Evolutionary conservation across 2,329 filamentous ascomycete genomes (phyloP).

Genomic region (Penicillium sp.): DNA sequence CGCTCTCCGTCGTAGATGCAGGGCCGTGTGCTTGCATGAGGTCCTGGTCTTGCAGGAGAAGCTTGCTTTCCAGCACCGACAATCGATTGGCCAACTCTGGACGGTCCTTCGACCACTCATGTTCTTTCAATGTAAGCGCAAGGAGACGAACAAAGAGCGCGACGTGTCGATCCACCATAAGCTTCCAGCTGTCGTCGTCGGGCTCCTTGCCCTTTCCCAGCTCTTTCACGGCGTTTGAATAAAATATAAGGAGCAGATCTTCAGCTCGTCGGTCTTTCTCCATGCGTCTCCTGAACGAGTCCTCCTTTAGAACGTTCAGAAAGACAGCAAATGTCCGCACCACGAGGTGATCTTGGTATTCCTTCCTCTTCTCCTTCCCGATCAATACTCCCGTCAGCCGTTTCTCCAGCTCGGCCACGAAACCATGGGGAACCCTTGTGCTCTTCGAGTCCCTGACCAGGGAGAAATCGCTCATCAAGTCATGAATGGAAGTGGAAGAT

Average conservation of each 20-base stretch:
- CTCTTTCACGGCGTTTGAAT: slow-evolving; percentile 88
- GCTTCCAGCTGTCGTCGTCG: slow-evolving; percentile 84
- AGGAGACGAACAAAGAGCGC: slow-evolving; percentile 90
- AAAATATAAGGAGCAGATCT: slow-evolving; percentile 92
- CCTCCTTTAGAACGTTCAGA: slow-evolving; percentile 86
- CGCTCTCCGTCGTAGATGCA: slow-evolving; percentile 68
- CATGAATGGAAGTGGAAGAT: slow-evolving; percentile 68
- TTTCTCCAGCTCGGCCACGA: slow-evolving; percentile 68
- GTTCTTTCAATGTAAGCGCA: slow-evolving; percentile 71
- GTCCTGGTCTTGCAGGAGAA: slow-evolving; percentile 90
- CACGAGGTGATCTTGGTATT: slow-evolving; percentile 84
- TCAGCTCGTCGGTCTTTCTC: slow-evolving; percentile 92
- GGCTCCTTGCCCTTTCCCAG: slow-evolving; percentile 71
- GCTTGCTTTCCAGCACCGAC: slow-evolving; percentile 81
- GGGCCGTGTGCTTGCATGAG: slow-evolving; percentile 62
- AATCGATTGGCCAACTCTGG: slow-evolving; percentile 79
- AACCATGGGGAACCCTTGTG: slow-evolving; percentile 66
- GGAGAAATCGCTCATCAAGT: slow-evolving; percentile 84
- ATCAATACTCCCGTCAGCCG: slow-evolving; percentile 75
- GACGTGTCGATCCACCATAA: slow-evolving; percentile 88
- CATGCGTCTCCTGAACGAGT: slow-evolving; percentile 81
- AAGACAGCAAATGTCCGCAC: slow-evolving; percentile 94
- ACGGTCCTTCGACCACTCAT: slow-evolving; percentile 79
- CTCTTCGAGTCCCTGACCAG: slow-evolving; percentile 64
- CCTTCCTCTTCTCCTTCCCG: slow-evolving; percentile 77